Evolutionary conservation across 176 grass and related monocot genomes (phyloP), one percentile per base, ranked within the genome.

Genomic region (Cenchrus fungigraminus): DNA sequence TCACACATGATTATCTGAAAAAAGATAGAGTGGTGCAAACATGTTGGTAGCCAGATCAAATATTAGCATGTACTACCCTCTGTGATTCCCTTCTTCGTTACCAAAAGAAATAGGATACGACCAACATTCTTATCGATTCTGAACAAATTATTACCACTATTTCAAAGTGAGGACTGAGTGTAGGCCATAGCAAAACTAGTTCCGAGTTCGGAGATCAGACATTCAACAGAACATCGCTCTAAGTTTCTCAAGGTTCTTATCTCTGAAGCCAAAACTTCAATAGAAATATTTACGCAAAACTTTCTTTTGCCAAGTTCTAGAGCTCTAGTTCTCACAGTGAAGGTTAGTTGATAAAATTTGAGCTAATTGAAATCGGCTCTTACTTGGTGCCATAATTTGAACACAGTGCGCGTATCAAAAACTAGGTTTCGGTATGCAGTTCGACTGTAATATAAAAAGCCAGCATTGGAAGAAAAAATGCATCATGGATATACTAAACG

Each of bases 221-320:
- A 43, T 43, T 37, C 13, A 29, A 44, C 17, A 44, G 25, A n/a
- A 25, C 6, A 46, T 46, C 56, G 19, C 3, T 78, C 12, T 3
- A 44, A 77, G 17, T 8, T 1, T 62, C 12, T 28, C 20, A 62
- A 78, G 20, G 61, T 28, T 25, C 40, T 4, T 29, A 63, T 63
- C 28, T 31, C 57, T 16, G 43, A 61, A 63, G 4, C 53, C n/a
- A 49, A 62, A 78, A 29, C 12, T 47, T 61, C 2, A 1, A 37
- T 56, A 68, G n/a, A 6, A 54, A 62, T 76, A 76, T 9, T 75
- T 68, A 12, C 6, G 19, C 68, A 25, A 65, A 81, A 81, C 40
- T 32, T n/a, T 81, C 19, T 50, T 77, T 76, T 81, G 62, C 53
- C 52, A 68, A 40, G 10, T 69, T 44, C 3, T 9, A 81, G 12